Percentiles rank a stretch among this genome's conserved stretches.
Conservation (phyloP, 1,284 basidiomycete genomes). For the Cutaneotrichosporon curvatum region DNA sequence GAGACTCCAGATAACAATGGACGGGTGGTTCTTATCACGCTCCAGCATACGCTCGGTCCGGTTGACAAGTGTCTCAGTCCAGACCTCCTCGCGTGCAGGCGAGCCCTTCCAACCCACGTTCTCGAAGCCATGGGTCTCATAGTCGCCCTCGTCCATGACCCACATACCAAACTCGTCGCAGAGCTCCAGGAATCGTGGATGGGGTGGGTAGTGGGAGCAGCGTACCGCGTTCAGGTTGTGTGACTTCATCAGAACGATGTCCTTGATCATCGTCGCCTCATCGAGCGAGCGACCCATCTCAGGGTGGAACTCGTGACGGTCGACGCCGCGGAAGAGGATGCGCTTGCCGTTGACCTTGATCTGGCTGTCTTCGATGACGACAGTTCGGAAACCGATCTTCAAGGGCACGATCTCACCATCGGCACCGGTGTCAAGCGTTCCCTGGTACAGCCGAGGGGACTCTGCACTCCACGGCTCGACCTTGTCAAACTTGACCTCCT, state of each 20-base stretch:
- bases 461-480: slow-evolving; percentile 25
- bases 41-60: slow-evolving; percentile 19
- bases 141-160: slow-evolving; percentile 28
- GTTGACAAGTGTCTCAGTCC: slow-evolving; percentile 15
- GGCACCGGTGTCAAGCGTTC: slow-evolving; percentile 4
- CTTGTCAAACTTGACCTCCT: slow-evolving; percentile 2
- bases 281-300: slow-evolving; percentile 15
- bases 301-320: slow-evolving; percentile 25
- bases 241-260: slow-evolving; percentile 23
- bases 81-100: slow-evolving; percentile 11
- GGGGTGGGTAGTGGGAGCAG: slow-evolving; percentile 21
- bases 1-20: slow-evolving; percentile 23
- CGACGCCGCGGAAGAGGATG: slow-evolving; percentile 21
- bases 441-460: slow-evolving; percentile 17
- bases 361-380: slow-evolving; percentile 13
- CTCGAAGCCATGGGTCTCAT: slow-evolving; percentile 25
- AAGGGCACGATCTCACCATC: slow-evolving; percentile 15
- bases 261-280: slow-evolving; percentile 18
- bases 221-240: slow-evolving; percentile 28
- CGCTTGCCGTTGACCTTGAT: slow-evolving; percentile 24
- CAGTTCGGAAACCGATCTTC: slow-evolving; percentile 21
- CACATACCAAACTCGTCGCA: slow-evolving; percentile 27
- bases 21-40: slow-evolving; percentile 28
- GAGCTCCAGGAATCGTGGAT: slow-evolving; percentile 19
- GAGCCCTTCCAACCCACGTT: slow-evolving; percentile 13